Evolutionary conservation across 768 basidiomycete genomes (phyloP), one percentile per base, ranked within the genome.

Genomic region (Antrodiella citrinella): DNA sequence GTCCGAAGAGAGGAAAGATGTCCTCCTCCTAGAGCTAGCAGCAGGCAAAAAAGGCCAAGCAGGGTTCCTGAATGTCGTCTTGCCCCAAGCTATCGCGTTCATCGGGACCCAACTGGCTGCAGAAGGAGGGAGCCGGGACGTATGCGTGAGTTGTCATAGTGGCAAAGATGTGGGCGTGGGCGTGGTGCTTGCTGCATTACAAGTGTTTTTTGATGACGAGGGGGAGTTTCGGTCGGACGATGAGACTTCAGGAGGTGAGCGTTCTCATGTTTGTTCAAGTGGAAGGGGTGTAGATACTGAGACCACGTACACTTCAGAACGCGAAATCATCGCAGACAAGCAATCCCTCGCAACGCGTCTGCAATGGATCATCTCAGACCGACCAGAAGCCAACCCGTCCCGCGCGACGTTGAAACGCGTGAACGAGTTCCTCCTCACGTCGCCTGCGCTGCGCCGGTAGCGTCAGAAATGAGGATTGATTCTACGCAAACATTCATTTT

Each of bases 351-450:
- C 80, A 10, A 82, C 72, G 11, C 75, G 91, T 15, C 71, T 97
- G 26, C 84, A 97, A 61, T 91, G 88, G 89, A 80, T 97, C 44
- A 85, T 93, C 51, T 72, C 84, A 18, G 83, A 80, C 55, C 69
- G 76, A 47, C 86, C 88, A 4, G 69, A 72, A 48, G 86, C 83
- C 3, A 97, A 96, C 62, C 94, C 95, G 0, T 82, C 88, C 9
- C 77, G 92, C 39, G 74, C 80, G 13, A 90, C 86, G 7, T 72
- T 97, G 52, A 89, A 89, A 64, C 69, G 82, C 12, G 77, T 89
- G 42, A 91, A 92, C 60, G 81, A 85, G 55, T 86, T 75, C 55
- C 64, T 90, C 4, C 73, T 92, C 57, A 76, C 80, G 5, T 44
- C 60, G 11, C 54, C 60, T 1, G 47, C 54, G 3, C 54, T 61